phyloP scores from a whole-genome alignment of 768 basidiomycete species.

The Serpula lacrymans region DNA sequence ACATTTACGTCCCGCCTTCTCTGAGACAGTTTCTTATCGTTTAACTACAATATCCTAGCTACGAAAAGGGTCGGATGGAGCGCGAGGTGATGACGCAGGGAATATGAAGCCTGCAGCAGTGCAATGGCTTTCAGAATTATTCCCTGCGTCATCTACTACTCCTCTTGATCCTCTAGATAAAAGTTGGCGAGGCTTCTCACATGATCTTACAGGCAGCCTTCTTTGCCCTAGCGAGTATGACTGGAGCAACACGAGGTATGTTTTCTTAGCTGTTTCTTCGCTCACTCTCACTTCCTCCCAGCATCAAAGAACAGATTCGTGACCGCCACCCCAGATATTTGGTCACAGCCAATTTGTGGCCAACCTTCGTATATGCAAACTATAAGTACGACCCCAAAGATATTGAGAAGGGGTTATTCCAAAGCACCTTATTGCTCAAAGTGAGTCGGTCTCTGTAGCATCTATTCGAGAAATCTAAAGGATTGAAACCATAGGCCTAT shows the following conservation, averaged over 20 bases:
- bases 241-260: slow-evolving; percentile 9
- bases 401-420: slow-evolving; percentile 12
- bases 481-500: slow-evolving; percentile 9
- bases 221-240: slow-evolving; percentile 13
- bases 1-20: too few species aligned
- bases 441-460: slow-evolving; percentile 4
- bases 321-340: not conserved
- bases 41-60: slow-evolving; percentile 5
- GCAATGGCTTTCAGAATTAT: slow-evolving; percentile 8
- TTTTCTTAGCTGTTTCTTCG: not conserved
- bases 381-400: not conserved
- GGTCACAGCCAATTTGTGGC: slow-evolving; percentile 10
- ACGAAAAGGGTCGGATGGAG: slow-evolving; percentile 11
- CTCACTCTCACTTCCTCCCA: not conserved
- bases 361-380: slow-evolving; percentile 9
- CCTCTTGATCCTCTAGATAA: not conserved
- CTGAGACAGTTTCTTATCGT: too few species aligned
- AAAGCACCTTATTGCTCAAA: slow-evolving; percentile 9
- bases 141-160: too few species aligned
- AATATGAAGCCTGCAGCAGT: slow-evolving; percentile 2
- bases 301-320: not conserved
- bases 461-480: not conserved
- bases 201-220: slow-evolving; percentile 8
- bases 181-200: slow-evolving; percentile 3
- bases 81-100: slow-evolving; percentile 10